Base-by-base conservation (phyloP, 2,329 filamentous ascomycete genomes). In the Monosporascus sp. region DNA sequence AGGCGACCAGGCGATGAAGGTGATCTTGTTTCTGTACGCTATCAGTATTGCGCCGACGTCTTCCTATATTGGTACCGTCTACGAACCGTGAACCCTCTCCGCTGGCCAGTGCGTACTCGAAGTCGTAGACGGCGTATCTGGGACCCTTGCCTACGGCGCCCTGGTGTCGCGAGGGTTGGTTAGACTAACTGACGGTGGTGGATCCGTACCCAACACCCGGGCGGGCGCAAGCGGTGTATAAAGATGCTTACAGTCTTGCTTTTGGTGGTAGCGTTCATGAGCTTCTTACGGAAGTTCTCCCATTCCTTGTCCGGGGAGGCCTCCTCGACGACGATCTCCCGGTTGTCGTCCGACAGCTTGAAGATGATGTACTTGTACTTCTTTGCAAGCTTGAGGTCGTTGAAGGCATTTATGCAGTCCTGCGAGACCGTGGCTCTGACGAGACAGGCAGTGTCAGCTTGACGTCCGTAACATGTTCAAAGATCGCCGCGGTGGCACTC, bases 311-410 rank as follows among this genome's bases (percentile, higher is more conserved):
- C 78, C 57, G 75, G 75, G 54, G 84, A 88, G 51, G 83, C 79
- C 70, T 89, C 84, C 74, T 93, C 89, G 64, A 94, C 83, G 55
- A 88, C 85, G 70, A 94, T 90, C 75, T 90, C 74, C 75, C 87
- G 90, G 81, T 85, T 84, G 78, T 91, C 82, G 74, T 92, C 88
- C 60, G 85, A 87, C 70, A 94, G 84, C 81, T 91, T 90, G 85
- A 83, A 93, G 80, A 94, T 84, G 77, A 94, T 87, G 81, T 83
- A 95, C 77, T 90, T 92, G 78, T 84, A 80, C 78, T 83, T 84
- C 76, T 91, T 91, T 74, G 75, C 79, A 64, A 91, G 84, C 83
- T 93, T 93, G 62, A 93, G 82, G 63, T 92, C 86, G 74, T 92
- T 90, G 82, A 87, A 93, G 55, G 77, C 73, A 62, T 71, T 70